Percentiles rank a stretch among this genome's conserved stretches.
Evolutionary conservation across 2,329 filamentous ascomycete genomes (phyloP).

Genomic region (Colletotrichum liaoningense): DNA sequence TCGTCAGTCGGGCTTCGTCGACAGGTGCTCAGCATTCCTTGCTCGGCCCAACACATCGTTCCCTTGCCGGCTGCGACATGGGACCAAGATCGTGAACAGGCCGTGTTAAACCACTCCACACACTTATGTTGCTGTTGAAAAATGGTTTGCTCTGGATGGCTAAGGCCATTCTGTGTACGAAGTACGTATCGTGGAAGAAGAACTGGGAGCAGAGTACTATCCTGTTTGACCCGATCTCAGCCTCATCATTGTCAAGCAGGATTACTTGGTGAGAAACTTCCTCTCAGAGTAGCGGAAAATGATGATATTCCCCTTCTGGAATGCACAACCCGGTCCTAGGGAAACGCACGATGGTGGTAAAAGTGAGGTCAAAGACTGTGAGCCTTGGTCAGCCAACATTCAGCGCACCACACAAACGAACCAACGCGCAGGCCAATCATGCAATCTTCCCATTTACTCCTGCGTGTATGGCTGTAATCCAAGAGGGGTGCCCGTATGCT

Average conservation of each 20-base stretch:
- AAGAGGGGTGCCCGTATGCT: conserved; percentile 14
- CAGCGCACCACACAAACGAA: background rate
- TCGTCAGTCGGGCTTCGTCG: background rate
- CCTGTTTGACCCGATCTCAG: conserved; percentile 4
- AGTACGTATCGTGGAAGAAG: background rate
- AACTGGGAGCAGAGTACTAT: background rate
- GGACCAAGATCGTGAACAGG: background rate
- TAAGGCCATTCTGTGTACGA: background rate
- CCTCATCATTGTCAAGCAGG: background rate
- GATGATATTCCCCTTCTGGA: conserved; percentile 14
- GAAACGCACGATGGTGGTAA: conserved; percentile 2
- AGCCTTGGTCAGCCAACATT: background rate
- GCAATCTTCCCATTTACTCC: conserved; percentile 1
- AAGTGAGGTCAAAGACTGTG: background rate
- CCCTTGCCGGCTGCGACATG: background rate
- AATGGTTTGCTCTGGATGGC: background rate
- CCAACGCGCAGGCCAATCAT: background rate
- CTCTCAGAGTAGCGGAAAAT: background rate
- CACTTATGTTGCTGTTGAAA: background rate
- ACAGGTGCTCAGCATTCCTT: background rate
- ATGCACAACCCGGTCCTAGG: conserved; percentile 10
- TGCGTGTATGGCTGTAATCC: background rate
- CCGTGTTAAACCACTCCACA: background rate
- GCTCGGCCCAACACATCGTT: background rate
- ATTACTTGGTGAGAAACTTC: background rate